Percentiles rank a stretch among this genome's conserved stretches.
Evolutionary conservation across 139 green algal species (phyloP).

Genomic region (Gonium pectorale): DNA sequence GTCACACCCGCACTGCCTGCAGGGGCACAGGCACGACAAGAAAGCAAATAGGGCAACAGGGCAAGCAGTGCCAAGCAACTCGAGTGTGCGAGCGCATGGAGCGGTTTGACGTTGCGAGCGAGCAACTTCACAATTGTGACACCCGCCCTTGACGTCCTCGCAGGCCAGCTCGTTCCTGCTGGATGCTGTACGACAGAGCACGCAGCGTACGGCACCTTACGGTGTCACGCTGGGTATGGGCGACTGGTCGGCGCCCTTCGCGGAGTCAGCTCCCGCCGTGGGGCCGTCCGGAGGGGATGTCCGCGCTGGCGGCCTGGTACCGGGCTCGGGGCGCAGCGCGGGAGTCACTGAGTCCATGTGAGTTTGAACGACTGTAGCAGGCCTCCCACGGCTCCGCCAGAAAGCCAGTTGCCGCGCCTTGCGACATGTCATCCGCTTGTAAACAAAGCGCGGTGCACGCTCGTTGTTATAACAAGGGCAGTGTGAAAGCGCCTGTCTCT

Average conservation of each 20-base stretch:
- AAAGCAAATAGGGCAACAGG: too few relatives aligned
- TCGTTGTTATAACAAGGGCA: too few relatives aligned
- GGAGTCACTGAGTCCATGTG: neutral
- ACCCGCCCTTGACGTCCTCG: neutral
- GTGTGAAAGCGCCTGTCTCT: too few relatives aligned
- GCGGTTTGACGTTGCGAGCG: neutral
- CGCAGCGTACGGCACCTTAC: slow-evolving; percentile 5
- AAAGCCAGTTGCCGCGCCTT: too few relatives aligned
- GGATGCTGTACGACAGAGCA: neutral
- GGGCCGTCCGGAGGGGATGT: neutral
- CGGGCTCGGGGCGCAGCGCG: neutral
- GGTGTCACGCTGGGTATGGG: slow-evolving; percentile 3
- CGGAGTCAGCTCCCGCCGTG: neutral
- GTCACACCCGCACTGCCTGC: too few relatives aligned
- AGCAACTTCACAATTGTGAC: neutral
- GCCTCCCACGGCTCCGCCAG: too few relatives aligned
- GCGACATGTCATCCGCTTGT: too few relatives aligned
- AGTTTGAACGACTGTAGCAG: neutral
- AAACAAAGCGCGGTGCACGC: too few relatives aligned
- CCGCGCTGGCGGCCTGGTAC: neutral
- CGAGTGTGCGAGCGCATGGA: neutral
- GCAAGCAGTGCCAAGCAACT: too few relatives aligned
- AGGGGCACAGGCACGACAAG: too few relatives aligned
- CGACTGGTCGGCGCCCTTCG: neutral
- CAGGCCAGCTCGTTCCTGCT: neutral